phyloP scores from a whole-genome alignment of 2,329 filamentous ascomycete genomes.

The Verticillium dahliae region DNA sequence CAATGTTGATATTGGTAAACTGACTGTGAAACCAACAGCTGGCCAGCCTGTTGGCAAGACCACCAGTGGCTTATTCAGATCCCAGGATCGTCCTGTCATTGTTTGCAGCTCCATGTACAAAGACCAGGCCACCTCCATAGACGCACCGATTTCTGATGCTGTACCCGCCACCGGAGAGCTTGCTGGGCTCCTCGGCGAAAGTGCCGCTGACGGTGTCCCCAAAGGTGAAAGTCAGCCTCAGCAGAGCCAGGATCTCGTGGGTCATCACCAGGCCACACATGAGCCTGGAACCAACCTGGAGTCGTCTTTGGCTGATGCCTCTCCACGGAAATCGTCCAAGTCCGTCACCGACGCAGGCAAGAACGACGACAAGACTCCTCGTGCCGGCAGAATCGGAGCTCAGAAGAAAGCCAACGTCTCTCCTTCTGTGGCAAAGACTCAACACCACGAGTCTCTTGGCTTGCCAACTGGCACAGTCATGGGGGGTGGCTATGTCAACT shows the following conservation, averaged over 20 bases:
- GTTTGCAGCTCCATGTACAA: background rate
- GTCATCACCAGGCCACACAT: too few relatives aligned
- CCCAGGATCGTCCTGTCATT: background rate
- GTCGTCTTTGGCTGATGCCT: too few relatives aligned
- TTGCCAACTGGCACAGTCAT: background rate
- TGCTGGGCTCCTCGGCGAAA: too few relatives aligned
- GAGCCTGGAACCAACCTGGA: too few relatives aligned
- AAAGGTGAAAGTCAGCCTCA: too few relatives aligned
- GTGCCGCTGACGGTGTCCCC: too few relatives aligned
- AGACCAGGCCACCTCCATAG: background rate
- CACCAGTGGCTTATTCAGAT: slow-evolving; percentile 1
- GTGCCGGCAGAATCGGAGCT: too few relatives aligned
- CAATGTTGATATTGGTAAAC: background rate
- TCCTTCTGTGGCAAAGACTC: background rate
- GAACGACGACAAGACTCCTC: too few relatives aligned
- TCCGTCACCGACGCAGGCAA: too few relatives aligned
- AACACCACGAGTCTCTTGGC: background rate
- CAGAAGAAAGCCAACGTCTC: background rate
- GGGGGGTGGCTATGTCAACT: background rate
- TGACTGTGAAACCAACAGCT: background rate
- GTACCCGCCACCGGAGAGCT: background rate
- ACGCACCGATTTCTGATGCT: background rate
- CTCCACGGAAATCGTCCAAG: too few relatives aligned
- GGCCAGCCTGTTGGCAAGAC: background rate
- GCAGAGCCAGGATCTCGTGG: too few relatives aligned